phyloP scores from a whole-genome alignment of 2,329 filamentous ascomycete species.

The Amauroascus verrucosus region DNA sequence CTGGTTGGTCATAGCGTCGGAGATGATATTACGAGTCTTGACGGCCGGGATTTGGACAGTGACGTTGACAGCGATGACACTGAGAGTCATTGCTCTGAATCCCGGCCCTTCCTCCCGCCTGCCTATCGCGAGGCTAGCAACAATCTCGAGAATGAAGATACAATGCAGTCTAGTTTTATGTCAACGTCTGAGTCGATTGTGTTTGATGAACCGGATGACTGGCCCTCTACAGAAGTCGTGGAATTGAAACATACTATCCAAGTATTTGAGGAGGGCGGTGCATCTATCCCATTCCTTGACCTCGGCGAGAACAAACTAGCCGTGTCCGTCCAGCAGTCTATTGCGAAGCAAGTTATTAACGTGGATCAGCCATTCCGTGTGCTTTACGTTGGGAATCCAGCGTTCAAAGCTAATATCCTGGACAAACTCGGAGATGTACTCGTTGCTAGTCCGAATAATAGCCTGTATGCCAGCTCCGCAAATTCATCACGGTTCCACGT shows the following conservation, averaged over 20 bases:
- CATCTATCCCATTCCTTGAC: constrained; percentile 21
- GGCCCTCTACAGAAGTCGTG: constrained; percentile 31
- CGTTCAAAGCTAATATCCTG: constrained; percentile 33
- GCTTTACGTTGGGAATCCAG: constrained; percentile 34
- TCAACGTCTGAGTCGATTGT: constrained; percentile 31
- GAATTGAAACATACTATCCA: constrained; percentile 36
- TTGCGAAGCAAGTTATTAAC: constrained; percentile 32
- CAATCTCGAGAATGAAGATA: constrained; percentile 27
- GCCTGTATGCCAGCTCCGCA: constrained; percentile 27
- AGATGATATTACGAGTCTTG: constrained; percentile 38
- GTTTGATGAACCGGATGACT: constrained; percentile 34
- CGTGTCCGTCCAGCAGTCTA: constrained; percentile 36
- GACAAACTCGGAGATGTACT: constrained; percentile 41
- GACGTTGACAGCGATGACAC: constrained; percentile 30
- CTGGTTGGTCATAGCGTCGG: constrained; percentile 34
- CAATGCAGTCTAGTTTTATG: constrained; percentile 27
- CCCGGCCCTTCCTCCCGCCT: constrained; percentile 24
- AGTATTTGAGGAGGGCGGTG: constrained; percentile 16
- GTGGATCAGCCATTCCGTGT: constrained; percentile 37
- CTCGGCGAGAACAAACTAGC: constrained; percentile 11
- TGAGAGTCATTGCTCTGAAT: constrained; percentile 23
- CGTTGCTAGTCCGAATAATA: constrained; percentile 31
- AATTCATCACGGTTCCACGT: constrained; percentile 40
- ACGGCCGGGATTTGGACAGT: constrained; percentile 31
- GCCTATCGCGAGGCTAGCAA: constrained; percentile 22